Conservation (phyloP, 192 early-diverging fungal genomes). For the Coemansia sp. region DNA sequence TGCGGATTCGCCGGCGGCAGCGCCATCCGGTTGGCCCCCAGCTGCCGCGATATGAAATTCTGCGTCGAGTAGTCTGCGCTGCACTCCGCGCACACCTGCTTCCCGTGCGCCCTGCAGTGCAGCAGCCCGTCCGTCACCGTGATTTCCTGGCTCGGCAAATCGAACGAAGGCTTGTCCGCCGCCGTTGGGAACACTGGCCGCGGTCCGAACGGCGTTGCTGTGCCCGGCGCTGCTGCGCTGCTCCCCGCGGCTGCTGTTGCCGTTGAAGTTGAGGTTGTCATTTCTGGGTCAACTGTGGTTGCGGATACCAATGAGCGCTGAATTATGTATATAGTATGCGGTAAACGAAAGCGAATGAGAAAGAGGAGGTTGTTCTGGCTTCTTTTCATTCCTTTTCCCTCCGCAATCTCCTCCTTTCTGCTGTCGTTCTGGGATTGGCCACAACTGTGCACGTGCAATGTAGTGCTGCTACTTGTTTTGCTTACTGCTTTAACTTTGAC, state of each 20-base stretch:
- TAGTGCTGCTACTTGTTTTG: no score
- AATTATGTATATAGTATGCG: neutral
- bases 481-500: no score
- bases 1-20: conserved; percentile 69
- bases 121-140: conserved; percentile 55
- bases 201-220: conserved; percentile 33
- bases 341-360: neutral
- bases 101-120: conserved; percentile 63
- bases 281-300: neutral
- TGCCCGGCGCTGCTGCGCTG: neutral
- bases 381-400: no score
- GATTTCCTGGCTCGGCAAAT: conserved; percentile 13
- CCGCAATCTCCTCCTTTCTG: neutral
- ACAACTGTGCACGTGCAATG: neutral
- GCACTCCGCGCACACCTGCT: conserved; percentile 66
- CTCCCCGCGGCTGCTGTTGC: neutral
- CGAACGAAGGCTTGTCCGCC: conserved; percentile 8
- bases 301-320: neutral
- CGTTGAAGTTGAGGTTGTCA: neutral
- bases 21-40: conserved; percentile 62
- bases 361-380: neutral
- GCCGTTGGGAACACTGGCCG: conserved; percentile 46
- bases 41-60: conserved; percentile 66
- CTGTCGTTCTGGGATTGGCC: neutral
- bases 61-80: conserved; percentile 62